These are phyloP conservation scores for Calonectria montana DNA, from an alignment of 2,329 filamentous ascomycete genomes.

Conservation along the genomic window DNA sequence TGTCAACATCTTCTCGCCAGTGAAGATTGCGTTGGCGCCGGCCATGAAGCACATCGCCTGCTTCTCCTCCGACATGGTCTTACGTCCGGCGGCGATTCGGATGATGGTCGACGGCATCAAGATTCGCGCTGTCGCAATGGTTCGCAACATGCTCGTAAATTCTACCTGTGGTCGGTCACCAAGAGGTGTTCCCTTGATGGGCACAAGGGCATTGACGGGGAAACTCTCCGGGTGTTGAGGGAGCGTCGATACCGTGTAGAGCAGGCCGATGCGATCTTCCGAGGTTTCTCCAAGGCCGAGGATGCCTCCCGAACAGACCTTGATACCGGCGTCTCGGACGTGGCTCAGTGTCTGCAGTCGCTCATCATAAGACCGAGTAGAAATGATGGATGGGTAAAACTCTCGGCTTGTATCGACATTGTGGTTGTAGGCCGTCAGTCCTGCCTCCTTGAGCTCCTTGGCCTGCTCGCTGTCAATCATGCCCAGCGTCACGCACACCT, in stretches of 20 bases:
- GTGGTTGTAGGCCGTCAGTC: slow-evolving; percentile 93
- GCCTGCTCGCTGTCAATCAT: slow-evolving; percentile 90
- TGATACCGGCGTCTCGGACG: slow-evolving; percentile 87
- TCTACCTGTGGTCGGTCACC: slow-evolving; percentile 78
- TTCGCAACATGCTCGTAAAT: slow-evolving; percentile 83
- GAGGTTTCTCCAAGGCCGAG: slow-evolving; percentile 84
- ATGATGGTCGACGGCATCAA: slow-evolving; percentile 90
- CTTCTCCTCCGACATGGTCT: slow-evolving; percentile 87
- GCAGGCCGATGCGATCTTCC: slow-evolving; percentile 82
- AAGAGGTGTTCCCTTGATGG: slow-evolving; percentile 89
- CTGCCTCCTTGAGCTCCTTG: slow-evolving; percentile 83
- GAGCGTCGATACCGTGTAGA: slow-evolving; percentile 85
- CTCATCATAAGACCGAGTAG: slow-evolving; percentile 88
- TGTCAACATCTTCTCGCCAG: slow-evolving; percentile 94
- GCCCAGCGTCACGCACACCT: slow-evolving; percentile 91
- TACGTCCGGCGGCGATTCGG: slow-evolving; percentile 85
- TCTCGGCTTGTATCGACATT: slow-evolving; percentile 92
- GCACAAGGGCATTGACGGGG: slow-evolving; percentile 90
- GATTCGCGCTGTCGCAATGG: slow-evolving; percentile 84
- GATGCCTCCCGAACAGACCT: slow-evolving; percentile 91
- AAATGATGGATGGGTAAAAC: slow-evolving; percentile 88
- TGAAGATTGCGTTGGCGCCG: slow-evolving; percentile 94
- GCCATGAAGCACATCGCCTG: slow-evolving; percentile 91
- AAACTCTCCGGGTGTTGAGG: slow-evolving; percentile 89
- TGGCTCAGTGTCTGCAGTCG: slow-evolving; percentile 82